Base-by-base conservation (phyloP, 352 stramenopile species). In the Aphanomyces invadans region DNA sequence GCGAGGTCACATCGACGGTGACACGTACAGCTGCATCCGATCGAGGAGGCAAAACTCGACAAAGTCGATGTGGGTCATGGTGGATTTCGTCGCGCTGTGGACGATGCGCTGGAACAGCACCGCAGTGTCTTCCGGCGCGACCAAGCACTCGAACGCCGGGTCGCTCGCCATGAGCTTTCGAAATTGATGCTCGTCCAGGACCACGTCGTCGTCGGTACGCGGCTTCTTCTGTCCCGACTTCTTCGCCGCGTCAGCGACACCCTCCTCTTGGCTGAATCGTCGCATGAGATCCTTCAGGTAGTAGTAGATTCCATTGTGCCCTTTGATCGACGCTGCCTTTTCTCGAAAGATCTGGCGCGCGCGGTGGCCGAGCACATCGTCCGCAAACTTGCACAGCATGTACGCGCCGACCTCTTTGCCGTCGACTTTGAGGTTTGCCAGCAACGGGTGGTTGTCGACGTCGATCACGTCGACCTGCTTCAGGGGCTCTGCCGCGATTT, bases 371-470 rank as follows among this genome's bases (percentile, higher is more conserved):
- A 92, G 74, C 56, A 92, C 70, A 61, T 92, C 83, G 72, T 92
- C 83, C 11, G 83, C 81, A 63, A 88, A 81, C 64, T 90, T 92
- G 69, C 83, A 92, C 49, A 92, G 71, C 83, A 92, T 92, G 60
- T 90, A 90, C 33, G 80, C 70, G 10, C 83, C 83, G 39, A 88
- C 78, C 28, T 86, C 83, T 44, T 90, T 80, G 39, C 83, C 81
- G 45, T 92, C 83, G 42, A 92, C 74, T 65, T 81, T 92, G 31
- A 92, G 36, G 32, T 66, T 71, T 42, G 42, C 61, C 10, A 70
- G 39, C 4, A 70, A 33, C 12, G 49, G 49, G 39, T 68, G 55
- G 5, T 3, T 51, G 19, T 64, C 55, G 32, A 64, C 55, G 38
- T 64, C 55, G 19, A 64, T 36, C 55, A 21, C 26, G 10, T 32